Evolutionary conservation across 306 rosid species (phyloP), one percentile per base, ranked within the genome.

Genomic region (Dicorynia guianensis): DNA sequence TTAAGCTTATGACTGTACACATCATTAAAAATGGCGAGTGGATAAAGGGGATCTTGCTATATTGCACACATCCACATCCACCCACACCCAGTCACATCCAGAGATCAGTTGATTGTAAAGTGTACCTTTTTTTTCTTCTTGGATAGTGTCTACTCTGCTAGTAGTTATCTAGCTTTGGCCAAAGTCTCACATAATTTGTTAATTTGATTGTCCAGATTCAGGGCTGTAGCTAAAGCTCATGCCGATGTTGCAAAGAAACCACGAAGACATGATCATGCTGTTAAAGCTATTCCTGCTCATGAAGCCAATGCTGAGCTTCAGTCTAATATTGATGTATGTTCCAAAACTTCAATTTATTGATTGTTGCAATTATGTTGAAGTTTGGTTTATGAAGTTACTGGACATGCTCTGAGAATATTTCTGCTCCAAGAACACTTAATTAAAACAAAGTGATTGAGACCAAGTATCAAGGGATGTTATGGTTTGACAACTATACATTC

Each of bases 281-380:
- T 65, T 74, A 89, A 93, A 85, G 83, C 85, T 63, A 66, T 88
- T 77, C 85, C 91, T 62, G 91, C 96, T 71, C 96, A 93, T 53
- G 98, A 88, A 85, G 98, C 98, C 89, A 93, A 93, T 40, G 97
- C 98, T 0, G 98, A 93, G 77, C 93, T 91, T 76, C 96, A 91
- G 82, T 83, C 87, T 70, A 93, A 91, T 80, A 84, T 93, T 30
- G 97, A 93, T 71, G 98, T 93, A 89, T 50, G 97, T 89, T 18
- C 14, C 56, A 56, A 56, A 55, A 44, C 65, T 20, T 55, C 52
- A 36, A 78, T 60, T 64, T 76, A 68, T 60, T 40, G 58, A 53
- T 74, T 38, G 53, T 72, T 39, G 11, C 42, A 11, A 44, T 42
- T 50, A 33, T 40, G 35, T 53, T 57, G 11, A 53, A 55, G 59